Evolutionary conservation across 331 rosid species (phyloP).

Genomic region (Quercus tomentella): DNA sequence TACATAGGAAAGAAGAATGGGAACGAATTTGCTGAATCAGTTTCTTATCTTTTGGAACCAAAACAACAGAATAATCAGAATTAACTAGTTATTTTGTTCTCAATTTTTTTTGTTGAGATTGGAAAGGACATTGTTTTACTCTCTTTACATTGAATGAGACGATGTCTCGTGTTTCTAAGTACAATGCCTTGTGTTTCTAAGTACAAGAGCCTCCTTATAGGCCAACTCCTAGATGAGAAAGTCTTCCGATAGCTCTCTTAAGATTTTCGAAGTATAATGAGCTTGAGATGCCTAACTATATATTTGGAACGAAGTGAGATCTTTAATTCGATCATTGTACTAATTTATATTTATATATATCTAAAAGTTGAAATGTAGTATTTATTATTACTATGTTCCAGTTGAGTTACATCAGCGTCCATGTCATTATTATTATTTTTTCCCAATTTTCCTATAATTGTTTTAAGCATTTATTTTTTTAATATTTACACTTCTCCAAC

Average conservation of each 20-base stretch:
- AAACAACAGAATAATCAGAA: neutral
- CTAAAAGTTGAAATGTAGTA: rapidly evolving
- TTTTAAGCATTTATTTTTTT: no score
- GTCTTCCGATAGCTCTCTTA: neutral
- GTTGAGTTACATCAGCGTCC: no score
- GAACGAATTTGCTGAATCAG: no score
- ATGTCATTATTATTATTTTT: no score
- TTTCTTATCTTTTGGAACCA: neutral
- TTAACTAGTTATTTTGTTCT: neutral
- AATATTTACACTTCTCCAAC: no score
- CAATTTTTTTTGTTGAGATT: neutral
- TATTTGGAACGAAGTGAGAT: no score
- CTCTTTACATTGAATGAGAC: neutral
- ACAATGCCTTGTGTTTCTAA: neutral
- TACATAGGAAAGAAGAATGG: neutral
- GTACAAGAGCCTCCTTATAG: neutral
- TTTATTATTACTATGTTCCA: no score
- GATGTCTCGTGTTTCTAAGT: neutral
- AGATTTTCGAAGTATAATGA: neutral
- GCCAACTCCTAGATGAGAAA: neutral
- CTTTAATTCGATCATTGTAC: no score
- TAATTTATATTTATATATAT: no score
- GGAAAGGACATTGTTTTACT: neutral
- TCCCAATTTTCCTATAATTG: no score
- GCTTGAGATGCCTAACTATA: no score